Conservation (phyloP, 768 basidiomycete species). For the Kwoniella botswanensis region DNA sequence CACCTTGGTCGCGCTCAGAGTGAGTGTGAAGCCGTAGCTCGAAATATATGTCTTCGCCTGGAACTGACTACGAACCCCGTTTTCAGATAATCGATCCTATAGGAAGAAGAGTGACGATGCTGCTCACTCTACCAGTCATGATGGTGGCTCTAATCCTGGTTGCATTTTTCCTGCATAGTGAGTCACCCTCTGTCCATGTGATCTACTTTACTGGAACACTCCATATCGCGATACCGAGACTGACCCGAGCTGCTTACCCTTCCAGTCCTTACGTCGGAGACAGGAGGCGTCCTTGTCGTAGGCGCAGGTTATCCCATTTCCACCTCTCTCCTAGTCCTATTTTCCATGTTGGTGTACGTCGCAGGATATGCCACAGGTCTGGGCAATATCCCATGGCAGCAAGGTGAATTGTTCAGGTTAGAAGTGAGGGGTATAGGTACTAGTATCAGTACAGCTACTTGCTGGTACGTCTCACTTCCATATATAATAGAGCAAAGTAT, state of each 20-base stretch:
- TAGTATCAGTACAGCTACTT: conserved; percentile 73
- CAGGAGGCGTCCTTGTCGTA: conserved; percentile 67
- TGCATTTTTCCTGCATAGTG: conserved; percentile 71
- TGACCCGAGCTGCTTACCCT: too few relatives aligned
- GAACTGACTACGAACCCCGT: background rate
- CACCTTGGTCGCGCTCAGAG: conserved; percentile 70
- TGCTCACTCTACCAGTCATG: conserved; percentile 76
- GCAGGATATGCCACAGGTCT: conserved; percentile 79
- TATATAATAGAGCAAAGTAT: background rate
- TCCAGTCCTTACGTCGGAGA: conserved; percentile 67
- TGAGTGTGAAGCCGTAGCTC: background rate
- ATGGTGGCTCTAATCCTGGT: conserved; percentile 69
- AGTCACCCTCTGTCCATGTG: conserved; percentile 39
- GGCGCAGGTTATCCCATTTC: conserved; percentile 66
- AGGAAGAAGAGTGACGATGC: conserved; percentile 72
- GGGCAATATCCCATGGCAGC: conserved; percentile 85
- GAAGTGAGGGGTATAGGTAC: conserved; percentile 82
- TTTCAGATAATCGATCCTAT: conserved; percentile 69
- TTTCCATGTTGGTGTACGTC: conserved; percentile 82
- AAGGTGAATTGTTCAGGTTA: conserved; percentile 79
- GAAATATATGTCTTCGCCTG: background rate
- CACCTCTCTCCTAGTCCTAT: conserved; percentile 73
- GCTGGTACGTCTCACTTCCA: conserved; percentile 63
- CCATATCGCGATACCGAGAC: too few relatives aligned
- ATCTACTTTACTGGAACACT: too few relatives aligned